Base-by-base conservation (phyloP, 2,329 filamentous ascomycete species). In the Colletotrichum spinosum region DNA sequence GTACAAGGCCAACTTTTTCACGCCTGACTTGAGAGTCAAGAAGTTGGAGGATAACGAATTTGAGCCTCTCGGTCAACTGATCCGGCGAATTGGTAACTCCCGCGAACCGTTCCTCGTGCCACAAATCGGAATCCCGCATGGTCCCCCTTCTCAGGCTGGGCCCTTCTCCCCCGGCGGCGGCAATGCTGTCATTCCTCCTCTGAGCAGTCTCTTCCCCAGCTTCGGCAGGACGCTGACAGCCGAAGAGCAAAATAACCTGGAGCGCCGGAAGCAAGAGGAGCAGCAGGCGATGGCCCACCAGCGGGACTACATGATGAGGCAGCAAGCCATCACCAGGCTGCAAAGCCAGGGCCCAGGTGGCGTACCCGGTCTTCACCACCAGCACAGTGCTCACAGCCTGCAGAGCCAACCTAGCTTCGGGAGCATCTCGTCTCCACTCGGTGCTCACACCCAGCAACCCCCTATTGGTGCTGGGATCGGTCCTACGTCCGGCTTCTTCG, bases 1-100 rank as follows among this genome's bases (percentile, higher is more conserved):
- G 96, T 99, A 98, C 80, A 98, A 98, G 77, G 95, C 94, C 42
- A 94, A 95, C 50, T 99, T 98, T 81, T 99, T 99, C 79, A 97
- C 93, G 0, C 90, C 95, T 0, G 95, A 99, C 72, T 84, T 99
- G 17, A 88, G 97, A 48, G 96, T 99, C 38, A 97, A 97, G 81
- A 97, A 97, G 76, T 84, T 95, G 6, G 96, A 99, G 75, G 96
- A 99, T 73, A 83, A 86, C 0, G 95, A 99, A 54, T 99, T 97
- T 72, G 96, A 99, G 77, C 96, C 95, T 11, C 82, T 99, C 9
- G 96, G 95, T 3, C 94, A 98, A 77, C 87, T 99, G 33, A 97
- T 99, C 68, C 86, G 96, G 48, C 91, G 95, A 39, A 99, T 99
- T 71, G 96, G 96, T 2, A 99, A 99, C 79, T 98, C 96, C 7